Base-by-base conservation (phyloP, 192 early-diverging fungal genomes). In the Backusella liffmaniae region DNA sequence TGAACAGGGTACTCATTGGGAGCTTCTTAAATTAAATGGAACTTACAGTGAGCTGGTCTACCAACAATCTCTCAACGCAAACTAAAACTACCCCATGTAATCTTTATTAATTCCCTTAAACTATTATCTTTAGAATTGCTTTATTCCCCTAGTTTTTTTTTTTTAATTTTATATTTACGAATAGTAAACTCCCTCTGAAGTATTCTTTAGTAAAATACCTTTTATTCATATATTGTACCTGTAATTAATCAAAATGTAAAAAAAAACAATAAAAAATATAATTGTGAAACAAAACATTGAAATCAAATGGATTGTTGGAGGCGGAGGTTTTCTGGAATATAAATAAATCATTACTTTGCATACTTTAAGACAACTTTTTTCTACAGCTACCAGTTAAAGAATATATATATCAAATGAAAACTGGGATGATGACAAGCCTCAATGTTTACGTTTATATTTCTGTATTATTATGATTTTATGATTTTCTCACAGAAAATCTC, bases 11-110 rank as follows among this genome's bases (percentile, higher is more conserved):
- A 88, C 84, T 23, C 90, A 91, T 69, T 83, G 85, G 69, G 89
- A 92, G 75, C 83, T 92, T 41, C 44, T 90, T 21, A 82, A 80
- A 2, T 76, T 82, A 23, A 82, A 86, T 71, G 89, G 91, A 67
- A 77, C 84, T 26, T 91, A 92, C 82, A 75, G 79, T 70, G 74
- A 85, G 39, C 84, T 92, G 15, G 93, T 96, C 21, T 82, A 91
- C 78, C 87, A 90, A 65, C 93, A 97, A 82, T 86, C 70, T 69
- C 75, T 80, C 30, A 80, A 76, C 49, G 75, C 79, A 41, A 72
- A 72, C 62, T 77, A 77, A 71, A 76, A 29, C 30, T 44, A 18
- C 49, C 8, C 42, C 46, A 10, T 67, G 56, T 59, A 59, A 23
- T 59, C 56, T 59, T 59, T 59, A 59, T 26, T 26, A 59, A 59